Conservation (phyloP, 2,329 filamentous ascomycete genomes). For the Purpureocillium lavendulum region DNA sequence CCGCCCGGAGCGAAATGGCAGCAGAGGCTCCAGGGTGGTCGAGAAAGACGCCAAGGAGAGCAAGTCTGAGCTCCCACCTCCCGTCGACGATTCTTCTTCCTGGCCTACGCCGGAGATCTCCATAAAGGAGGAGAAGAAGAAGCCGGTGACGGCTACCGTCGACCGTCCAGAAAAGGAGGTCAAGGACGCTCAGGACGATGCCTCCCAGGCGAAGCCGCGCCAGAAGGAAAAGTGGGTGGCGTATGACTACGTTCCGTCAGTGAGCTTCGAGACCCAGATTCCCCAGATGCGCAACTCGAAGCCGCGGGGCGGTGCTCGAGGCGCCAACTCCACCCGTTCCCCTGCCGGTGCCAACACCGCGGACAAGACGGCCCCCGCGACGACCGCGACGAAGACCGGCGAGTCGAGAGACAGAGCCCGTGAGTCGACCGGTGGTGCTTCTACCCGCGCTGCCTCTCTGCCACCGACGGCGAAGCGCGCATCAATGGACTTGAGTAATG, state of each 20-base stretch:
- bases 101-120: constrained; percentile 90
- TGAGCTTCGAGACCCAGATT: constrained; percentile 79
- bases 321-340: constrained; percentile 28
- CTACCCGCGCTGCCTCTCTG: constrained; percentile 25
- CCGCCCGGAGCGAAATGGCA: constrained; percentile 32
- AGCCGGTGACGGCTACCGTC: constrained; percentile 39
- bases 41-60: constrained; percentile 32
- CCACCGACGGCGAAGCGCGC: constrained; percentile 34
- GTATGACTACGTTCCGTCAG: constrained; percentile 73
- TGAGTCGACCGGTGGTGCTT: constrained; percentile 23
- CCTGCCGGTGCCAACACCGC: constrained; percentile 22
- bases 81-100: constrained; percentile 65
- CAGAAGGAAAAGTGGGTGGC: constrained; percentile 82
- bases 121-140: constrained; percentile 63
- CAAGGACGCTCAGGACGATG: constrained; percentile 47
- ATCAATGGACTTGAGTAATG: constrained; percentile 29
- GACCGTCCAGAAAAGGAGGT: constrained; percentile 56
- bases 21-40: constrained; percentile 35
- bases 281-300: constrained; percentile 44
- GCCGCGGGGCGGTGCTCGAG: constrained; percentile 39
- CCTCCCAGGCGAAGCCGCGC: constrained; percentile 34
- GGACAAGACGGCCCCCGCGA: constrained; percentile 27
- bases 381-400: constrained; percentile 19
- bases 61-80: constrained; percentile 38
- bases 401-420: constrained; percentile 26